Percentiles rank a stretch among this genome's conserved stretches.
phyloP scores from a whole-genome alignment of 345 rosid species.

The Pistacia atlantica region DNA sequence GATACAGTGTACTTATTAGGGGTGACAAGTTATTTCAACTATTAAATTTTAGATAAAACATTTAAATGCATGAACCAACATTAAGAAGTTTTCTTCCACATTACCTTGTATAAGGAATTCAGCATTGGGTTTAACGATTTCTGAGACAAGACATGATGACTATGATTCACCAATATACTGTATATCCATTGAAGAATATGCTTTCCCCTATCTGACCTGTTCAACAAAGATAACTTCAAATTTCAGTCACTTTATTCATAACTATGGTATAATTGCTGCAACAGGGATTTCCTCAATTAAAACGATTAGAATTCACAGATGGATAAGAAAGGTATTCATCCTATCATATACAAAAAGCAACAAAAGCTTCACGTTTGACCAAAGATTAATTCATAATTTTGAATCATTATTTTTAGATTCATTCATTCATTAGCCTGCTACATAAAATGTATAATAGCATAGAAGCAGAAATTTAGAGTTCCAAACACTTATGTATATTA shows the following conservation, averaged over 20 bases:
- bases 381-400: background rate
- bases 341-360: background rate
- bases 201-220: slow-evolving; percentile 62
- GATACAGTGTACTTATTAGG: background rate
- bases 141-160: slow-evolving; percentile 53
- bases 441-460: background rate
- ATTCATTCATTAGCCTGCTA: background rate
- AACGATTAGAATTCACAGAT: slow-evolving; percentile 1
- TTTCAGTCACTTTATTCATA: slow-evolving; percentile 8
- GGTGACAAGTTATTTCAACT: background rate
- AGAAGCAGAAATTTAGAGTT: slow-evolving; percentile 15
- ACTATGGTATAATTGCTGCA: background rate
- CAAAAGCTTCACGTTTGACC: background rate
- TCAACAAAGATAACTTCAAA: slow-evolving; percentile 20
- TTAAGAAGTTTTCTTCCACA: background rate
- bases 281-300: slow-evolving; percentile 5
- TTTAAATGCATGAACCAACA: background rate
- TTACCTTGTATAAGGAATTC: slow-evolving; percentile 65
- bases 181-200: slow-evolving; percentile 79
- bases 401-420: background rate
- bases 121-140: slow-evolving; percentile 51
- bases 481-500: slow-evolving; percentile 1
- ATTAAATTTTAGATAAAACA: background rate
- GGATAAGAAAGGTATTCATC: background rate
- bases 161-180: slow-evolving; percentile 70